Evolutionary conservation across 495 filamentous ascomycete species (phyloP).

Genomic region (Penicillium nucicola): DNA sequence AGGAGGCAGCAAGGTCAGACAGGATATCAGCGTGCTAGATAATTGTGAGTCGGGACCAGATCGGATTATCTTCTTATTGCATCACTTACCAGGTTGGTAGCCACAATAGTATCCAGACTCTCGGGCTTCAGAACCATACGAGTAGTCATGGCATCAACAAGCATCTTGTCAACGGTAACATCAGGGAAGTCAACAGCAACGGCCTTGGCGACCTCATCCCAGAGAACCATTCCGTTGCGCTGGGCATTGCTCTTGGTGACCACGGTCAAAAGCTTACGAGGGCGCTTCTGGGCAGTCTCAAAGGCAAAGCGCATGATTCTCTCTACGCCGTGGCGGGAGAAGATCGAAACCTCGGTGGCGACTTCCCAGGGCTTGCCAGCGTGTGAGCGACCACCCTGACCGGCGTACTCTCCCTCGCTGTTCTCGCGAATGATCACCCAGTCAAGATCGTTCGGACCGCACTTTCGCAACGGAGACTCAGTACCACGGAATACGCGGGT

Average conservation of each 20-base stretch:
- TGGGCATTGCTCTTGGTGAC: slow-evolving; percentile 60
- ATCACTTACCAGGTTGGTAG: slow-evolving; percentile 47
- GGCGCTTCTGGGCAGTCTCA: slow-evolving; percentile 45
- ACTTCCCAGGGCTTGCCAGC: slow-evolving; percentile 47
- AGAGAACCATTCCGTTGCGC: slow-evolving; percentile 56
- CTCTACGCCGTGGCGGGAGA: slow-evolving; percentile 51
- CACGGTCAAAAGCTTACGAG: slow-evolving; percentile 50
- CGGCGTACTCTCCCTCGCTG: slow-evolving; percentile 56
- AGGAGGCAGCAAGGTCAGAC: slow-evolving; percentile 54
- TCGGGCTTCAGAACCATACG: slow-evolving; percentile 54
- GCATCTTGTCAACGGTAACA: slow-evolving; percentile 54
- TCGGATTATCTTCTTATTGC: neutral
- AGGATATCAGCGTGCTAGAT: slow-evolving; percentile 53
- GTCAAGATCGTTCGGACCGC: slow-evolving; percentile 41
- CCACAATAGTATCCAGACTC: slow-evolving; percentile 54
- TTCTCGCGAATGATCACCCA: slow-evolving; percentile 60
- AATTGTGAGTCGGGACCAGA: neutral
- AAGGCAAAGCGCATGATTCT: slow-evolving; percentile 56
- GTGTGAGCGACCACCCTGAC: slow-evolving; percentile 54
- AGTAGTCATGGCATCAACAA: slow-evolving; percentile 59
- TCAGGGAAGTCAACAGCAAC: slow-evolving; percentile 51
- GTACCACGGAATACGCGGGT: slow-evolving; percentile 48
- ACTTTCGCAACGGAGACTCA: slow-evolving; percentile 46
- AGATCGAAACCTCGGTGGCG: slow-evolving; percentile 54
- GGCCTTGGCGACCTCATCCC: slow-evolving; percentile 50